Base-by-base conservation (phyloP, 495 filamentous ascomycete species). In the Aspergillus haitiensis region DNA sequence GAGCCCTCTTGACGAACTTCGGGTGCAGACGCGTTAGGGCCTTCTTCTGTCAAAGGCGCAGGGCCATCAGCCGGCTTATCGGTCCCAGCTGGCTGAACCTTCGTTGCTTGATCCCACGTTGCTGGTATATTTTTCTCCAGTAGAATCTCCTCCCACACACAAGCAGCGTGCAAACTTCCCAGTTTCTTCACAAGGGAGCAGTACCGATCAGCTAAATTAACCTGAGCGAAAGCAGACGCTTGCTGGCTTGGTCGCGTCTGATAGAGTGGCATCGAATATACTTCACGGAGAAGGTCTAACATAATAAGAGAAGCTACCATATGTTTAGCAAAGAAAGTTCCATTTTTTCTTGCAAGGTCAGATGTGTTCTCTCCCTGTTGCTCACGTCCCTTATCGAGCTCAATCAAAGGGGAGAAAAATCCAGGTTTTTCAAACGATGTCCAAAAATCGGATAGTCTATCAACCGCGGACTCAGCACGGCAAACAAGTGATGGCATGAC, bases 151-250 rank as follows among this genome's bases (percentile, higher is more conserved):
- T 98, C 95, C 79, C 88, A 88, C 21, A 94, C 79, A 58, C 91
- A 89, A 50, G 84, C 84, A 33, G 88, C 85, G 58, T 95, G 82
- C 33, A 98, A 77, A 32, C 83, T 82, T 8, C 91, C 92, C 13
- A 98, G 80, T 35, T 82, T 83, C 47, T 82, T 79, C 45, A 93
- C 79, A 16, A 96, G 75, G 21, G 76, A 70, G 39, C 78, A 74
- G 69, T 94, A 96, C 59, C 87, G 85, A 70, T 97, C 92, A 21
- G 86, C 86, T 44, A 95, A 78, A 63, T 92, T 93, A 59, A 94
- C 83, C 50, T 85, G 83, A 55, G 79, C 78, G 79, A 84, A 96
- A 40, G 78, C 78, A 63, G 78, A 85, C 7, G 63, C 67, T 44
- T 73, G 69, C 34, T 84, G 77, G 27, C 73, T 80, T 11, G 82